Conservation (phyloP, 331 rosid genomes). For the Rosa hybrid region DNA sequence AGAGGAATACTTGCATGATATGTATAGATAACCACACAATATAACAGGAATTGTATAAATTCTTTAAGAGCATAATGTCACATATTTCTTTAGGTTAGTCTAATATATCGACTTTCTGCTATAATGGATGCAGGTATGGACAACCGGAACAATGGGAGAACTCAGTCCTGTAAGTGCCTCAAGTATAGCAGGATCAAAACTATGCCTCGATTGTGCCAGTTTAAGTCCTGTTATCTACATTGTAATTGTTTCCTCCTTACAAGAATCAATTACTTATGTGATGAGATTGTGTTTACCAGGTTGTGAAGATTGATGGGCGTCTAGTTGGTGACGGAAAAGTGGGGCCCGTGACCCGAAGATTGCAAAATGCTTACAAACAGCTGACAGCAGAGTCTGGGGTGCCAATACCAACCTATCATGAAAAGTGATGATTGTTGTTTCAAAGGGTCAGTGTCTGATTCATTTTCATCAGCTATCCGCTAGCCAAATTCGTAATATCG, state of each 20-base stretch:
- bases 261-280: neutral
- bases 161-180: conserved; percentile 70
- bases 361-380: conserved; percentile 70
- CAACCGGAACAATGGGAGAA: conserved; percentile 91
- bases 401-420: conserved; percentile 56
- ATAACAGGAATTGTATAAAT: neutral
- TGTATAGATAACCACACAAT: neutral
- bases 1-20: neutral
- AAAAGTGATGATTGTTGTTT: conserved; percentile 15
- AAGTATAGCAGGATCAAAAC: neutral
- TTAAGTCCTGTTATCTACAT: neutral
- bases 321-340: conserved; percentile 76
- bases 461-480: conserved; percentile 10
- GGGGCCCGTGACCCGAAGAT: conserved; percentile 64
- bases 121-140: conserved; percentile 69
- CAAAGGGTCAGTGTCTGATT: conserved; percentile 26
- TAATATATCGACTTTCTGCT: neutral
- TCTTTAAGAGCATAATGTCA: neutral
- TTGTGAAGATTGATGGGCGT: conserved; percentile 88
- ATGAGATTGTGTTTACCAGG: conserved; percentile 43
- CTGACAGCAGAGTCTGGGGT: conserved; percentile 71
- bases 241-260: neutral
- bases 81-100: neutral
- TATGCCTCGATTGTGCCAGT: neutral
- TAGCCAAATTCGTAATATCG: neutral